Conservation (phyloP, 345 rosid genomes). For the Rhodomyrtus tomentosa region DNA sequence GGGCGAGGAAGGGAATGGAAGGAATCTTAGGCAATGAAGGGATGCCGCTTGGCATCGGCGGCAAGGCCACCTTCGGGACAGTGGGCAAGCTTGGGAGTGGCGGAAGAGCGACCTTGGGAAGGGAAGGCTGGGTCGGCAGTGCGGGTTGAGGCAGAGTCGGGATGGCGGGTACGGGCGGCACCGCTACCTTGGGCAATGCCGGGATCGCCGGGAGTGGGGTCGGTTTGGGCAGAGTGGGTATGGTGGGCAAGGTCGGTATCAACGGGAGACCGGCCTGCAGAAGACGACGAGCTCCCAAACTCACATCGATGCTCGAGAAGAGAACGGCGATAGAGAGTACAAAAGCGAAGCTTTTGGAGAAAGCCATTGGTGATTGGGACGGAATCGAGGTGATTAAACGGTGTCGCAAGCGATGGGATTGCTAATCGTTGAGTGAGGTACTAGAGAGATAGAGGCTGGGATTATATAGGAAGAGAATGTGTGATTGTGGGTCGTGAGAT, state of each 20-base stretch:
- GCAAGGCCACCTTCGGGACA: background rate
- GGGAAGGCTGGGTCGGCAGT: constrained; percentile 7
- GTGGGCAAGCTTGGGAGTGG: constrained; percentile 10
- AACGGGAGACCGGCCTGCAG: constrained; percentile 7
- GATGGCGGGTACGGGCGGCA: constrained; percentile 8
- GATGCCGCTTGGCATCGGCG: background rate
- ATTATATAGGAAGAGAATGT: background rate
- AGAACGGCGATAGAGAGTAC: constrained; percentile 1
- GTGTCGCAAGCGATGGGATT: background rate
- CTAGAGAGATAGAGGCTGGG: background rate
- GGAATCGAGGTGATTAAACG: background rate
- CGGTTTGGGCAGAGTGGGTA: constrained; percentile 5
- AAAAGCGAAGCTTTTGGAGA: background rate
- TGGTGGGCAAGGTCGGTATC: constrained; percentile 3
- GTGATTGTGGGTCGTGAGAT: background rate
- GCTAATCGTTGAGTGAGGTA: background rate
- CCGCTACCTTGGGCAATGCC: background rate
- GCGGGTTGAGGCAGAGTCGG: constrained; percentile 7
- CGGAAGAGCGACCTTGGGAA: constrained; percentile 8
- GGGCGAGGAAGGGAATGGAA: constrained; percentile 6
- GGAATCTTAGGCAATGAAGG: background rate
- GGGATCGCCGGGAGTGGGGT: constrained; percentile 7
- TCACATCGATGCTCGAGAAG: constrained; percentile 1
- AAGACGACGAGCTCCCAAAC: constrained; percentile 16
- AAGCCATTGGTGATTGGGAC: background rate